Evolutionary conservation across 139 green algal species (phyloP), one percentile per base, ranked within the genome.

Genomic region (Eudorina sp.): DNA sequence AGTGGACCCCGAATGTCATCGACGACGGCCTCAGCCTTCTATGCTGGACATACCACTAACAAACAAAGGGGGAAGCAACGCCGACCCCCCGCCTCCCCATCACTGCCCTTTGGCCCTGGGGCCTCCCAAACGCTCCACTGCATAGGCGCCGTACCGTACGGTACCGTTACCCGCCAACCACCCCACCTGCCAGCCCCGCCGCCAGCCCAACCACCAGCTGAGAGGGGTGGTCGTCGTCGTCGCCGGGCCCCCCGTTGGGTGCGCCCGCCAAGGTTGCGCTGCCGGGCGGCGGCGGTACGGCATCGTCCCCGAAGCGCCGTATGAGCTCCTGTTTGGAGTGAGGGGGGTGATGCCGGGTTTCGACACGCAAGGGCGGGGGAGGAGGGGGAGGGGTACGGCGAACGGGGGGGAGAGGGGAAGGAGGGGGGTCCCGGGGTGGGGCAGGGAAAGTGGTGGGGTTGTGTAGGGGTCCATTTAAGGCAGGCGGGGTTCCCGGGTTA

Each of bases 141-240:
- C 55, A 11, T 25, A 66, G 4, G 29, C 55, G 29, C 27, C 7
- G 29, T 11, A 66, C 55, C 27, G 3, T 5, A 5, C 27, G 4
- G 29, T 11, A 27, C 8, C 27, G 23, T 34, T 11, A 11, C 7
- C 27, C 7, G 29, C 29, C 36, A 25, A 72, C 21, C 36, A 25
- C 36, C 77, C 5, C 53, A 84, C 77, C 77, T 84, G 46, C 77
- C 29, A 84, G 36, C 0, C 77, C 77, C 18, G 36, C 53, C 36
- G 36, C 77, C 36, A 84, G 27, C 2, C 77, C 77, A 9, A 84
- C 53, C 3, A 55, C 53, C 23, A 36, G 38, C 36, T 3, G 45
- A 23, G 27, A 69, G 53, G 53, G 27, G 0, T 23, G 34, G 34
- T 36, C 53, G 8, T 36, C 23, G 3, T 53, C 77, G 25, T 36